phyloP scores from a whole-genome alignment of 2,329 filamentous ascomycete species.

The Cryphonectria nitschkei region DNA sequence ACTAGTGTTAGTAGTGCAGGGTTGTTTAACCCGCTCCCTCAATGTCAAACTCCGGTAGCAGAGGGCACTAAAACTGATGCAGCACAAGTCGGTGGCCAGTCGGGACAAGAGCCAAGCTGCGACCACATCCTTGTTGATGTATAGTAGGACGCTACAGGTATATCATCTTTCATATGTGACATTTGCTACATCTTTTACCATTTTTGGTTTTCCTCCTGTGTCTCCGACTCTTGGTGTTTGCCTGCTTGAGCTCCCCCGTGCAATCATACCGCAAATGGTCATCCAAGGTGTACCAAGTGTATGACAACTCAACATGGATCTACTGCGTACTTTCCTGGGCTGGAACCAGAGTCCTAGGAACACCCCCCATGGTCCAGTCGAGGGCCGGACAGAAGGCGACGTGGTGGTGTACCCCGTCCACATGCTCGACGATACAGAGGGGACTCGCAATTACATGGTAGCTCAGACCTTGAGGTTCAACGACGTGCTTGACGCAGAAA shows the following conservation, averaged over 20 bases:
- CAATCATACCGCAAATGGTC: too few species aligned
- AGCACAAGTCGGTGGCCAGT: too few species aligned
- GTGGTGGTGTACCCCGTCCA: conserved; percentile 20
- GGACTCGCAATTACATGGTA: conserved; percentile 18
- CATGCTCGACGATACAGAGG: conserved; percentile 27
- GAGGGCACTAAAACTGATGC: too few species aligned
- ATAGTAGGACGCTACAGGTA: neutral
- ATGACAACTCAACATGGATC: neutral
- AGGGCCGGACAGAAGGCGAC: conserved; percentile 1
- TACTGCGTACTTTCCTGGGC: neutral
- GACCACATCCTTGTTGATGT: too few species aligned
- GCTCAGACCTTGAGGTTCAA: conserved; percentile 42
- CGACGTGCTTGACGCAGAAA: conserved; percentile 46
- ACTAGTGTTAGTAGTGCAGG: too few species aligned
- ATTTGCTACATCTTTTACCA: neutral
- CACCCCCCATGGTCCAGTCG: neutral
- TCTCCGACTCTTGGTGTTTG: neutral
- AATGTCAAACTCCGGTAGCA: too few species aligned
- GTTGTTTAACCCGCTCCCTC: too few species aligned
- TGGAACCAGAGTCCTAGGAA: neutral
- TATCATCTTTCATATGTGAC: neutral
- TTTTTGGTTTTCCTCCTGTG: neutral
- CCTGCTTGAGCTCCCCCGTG: neutral
- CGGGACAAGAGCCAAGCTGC: too few species aligned
- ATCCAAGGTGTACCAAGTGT: neutral